A percentile compares a stretch with the other conserved stretches of the same genome.
Evolutionary conservation across 2,329 filamentous ascomycete genomes (phyloP).

Genomic region (Monilinia fructicola): DNA sequence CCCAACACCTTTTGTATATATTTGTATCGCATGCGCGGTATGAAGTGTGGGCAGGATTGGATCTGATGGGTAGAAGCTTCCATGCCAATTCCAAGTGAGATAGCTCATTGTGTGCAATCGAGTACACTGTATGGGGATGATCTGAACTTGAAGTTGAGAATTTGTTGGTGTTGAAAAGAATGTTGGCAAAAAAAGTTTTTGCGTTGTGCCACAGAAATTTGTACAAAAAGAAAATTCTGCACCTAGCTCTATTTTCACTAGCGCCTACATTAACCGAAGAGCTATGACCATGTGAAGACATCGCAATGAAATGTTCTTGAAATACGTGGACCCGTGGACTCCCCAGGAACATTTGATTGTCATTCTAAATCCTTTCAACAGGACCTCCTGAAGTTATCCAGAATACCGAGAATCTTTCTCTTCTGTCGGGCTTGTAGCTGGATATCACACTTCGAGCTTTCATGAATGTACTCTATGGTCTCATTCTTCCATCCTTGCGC

Average conservation of each 20-base stretch:
- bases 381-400: neutral
- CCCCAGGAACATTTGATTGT: neutral
- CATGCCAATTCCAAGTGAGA: neutral
- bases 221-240: conserved; percentile 2
- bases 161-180: neutral
- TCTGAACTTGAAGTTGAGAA: neutral
- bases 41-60: neutral
- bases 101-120: neutral
- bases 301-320: neutral
- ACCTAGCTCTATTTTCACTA: conserved; percentile 11
- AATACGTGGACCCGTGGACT: too few species aligned
- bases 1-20: neutral
- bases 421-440: conserved; percentile 1
- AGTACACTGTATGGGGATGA: neutral
- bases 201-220: neutral
- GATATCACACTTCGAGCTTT: neutral
- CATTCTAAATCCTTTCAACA: neutral
- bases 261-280: conserved; percentile 10
- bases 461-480: neutral
- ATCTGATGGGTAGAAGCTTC: neutral
- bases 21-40: neutral
- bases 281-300: conserved; percentile 10
- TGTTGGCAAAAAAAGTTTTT: neutral
- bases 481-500: neutral
- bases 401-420: neutral